phyloP scores from a whole-genome alignment of 2,329 filamentous ascomycete genomes.

The Gnomoniopsis smithogilvyi region DNA sequence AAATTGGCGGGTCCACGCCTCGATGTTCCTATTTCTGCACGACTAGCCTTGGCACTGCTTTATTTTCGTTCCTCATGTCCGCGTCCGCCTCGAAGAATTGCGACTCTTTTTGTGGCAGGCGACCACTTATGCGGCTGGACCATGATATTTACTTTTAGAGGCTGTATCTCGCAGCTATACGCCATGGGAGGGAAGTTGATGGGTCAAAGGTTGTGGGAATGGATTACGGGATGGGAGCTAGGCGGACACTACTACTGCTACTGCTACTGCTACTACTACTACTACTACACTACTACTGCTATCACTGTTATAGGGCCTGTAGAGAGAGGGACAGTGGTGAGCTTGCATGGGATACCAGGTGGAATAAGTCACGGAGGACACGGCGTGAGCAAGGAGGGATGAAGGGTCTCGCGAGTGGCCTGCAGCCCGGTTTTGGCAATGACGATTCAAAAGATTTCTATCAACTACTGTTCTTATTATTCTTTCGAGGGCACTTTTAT shows the following conservation, averaged over 20 bases:
- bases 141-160: constrained; percentile 20
- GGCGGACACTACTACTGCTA: constrained; percentile 13
- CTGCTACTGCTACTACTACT: background rate
- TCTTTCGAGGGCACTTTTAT: constrained; percentile 9
- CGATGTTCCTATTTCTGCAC: constrained; percentile 24
- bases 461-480: constrained; percentile 18
- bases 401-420: background rate
- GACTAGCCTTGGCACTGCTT: constrained; percentile 24
- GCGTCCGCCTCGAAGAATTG: constrained; percentile 33
- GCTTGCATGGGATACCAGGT: constrained; percentile 16
- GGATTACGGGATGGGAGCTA: constrained; percentile 10
- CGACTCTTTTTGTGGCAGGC: constrained; percentile 28
- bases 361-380: constrained; percentile 2
- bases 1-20: constrained; percentile 25
- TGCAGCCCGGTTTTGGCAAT: constrained; percentile 9
- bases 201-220: constrained; percentile 8
- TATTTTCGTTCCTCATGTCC: constrained; percentile 32
- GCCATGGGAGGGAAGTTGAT: background rate
- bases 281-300: constrained; percentile 8
- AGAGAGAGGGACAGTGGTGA: background rate
- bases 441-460: constrained; percentile 20
- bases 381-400: background rate
- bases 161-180: background rate
- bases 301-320: background rate
- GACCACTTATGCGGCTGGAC: constrained; percentile 28